These are phyloP conservation scores for Aspergillus homomorphus DNA, from an alignment of 495 filamentous ascomycete species.

Conservation along the genomic window DNA sequence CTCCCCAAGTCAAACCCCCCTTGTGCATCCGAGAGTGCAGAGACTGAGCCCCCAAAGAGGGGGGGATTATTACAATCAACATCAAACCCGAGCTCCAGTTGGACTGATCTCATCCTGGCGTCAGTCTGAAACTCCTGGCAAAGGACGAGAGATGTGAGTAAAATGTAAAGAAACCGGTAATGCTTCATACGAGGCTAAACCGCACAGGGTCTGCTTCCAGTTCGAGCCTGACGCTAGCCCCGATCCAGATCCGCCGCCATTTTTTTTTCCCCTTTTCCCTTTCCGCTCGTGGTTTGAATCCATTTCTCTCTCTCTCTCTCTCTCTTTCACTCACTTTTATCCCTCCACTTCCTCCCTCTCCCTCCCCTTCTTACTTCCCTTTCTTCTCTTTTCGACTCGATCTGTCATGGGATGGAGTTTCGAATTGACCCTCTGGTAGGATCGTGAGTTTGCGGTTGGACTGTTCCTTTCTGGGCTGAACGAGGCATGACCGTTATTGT, in stretches of 20 bases:
- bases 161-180: neutral
- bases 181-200: neutral
- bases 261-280: constrained; percentile 9
- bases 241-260: constrained; percentile 5
- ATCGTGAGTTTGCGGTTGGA: constrained; percentile 24
- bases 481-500: constrained; percentile 1
- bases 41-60: no score
- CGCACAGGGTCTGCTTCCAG: neutral
- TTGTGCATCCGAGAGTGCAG: no score
- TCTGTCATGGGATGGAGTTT: constrained; percentile 19
- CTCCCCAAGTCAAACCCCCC: no score
- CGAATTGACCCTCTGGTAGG: constrained; percentile 28
- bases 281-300: neutral
- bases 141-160: no score
- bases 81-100: neutral
- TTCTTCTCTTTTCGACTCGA: constrained; percentile 6
- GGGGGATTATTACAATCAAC: neutral
- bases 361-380: constrained; percentile 8
- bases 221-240: neutral
- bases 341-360: constrained; percentile 11
- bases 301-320: no score
- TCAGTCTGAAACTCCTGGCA: neutral
- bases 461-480: constrained; percentile 11
- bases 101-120: constrained; percentile 5
- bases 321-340: constrained; percentile 2